Evolutionary conservation across 108 stramenopile species (phyloP).

Genomic region (Nannochloropsis oceanica): DNA sequence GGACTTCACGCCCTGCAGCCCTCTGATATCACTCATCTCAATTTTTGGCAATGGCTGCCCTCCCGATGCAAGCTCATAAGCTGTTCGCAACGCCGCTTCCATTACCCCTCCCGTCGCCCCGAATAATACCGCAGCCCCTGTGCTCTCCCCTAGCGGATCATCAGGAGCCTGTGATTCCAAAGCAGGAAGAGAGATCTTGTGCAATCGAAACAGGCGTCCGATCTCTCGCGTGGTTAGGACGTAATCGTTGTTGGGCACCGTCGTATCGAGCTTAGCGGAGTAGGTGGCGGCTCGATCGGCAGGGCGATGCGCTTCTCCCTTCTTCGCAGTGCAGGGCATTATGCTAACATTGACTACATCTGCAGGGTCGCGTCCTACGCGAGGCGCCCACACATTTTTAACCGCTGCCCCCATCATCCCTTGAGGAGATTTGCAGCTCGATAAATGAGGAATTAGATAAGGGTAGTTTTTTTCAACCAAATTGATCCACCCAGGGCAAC

Average conservation of each 20-base stretch:
- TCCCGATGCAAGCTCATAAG: conserved; percentile 1
- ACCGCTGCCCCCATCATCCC: conserved; percentile 24
- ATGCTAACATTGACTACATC: conserved; percentile 31
- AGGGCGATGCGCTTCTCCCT: conserved; percentile 41
- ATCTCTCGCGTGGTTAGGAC: conserved; percentile 42
- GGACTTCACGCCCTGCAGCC: conserved; percentile 1
- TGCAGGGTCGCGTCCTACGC: conserved; percentile 1
- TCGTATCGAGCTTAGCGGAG: neutral
- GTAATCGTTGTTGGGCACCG: conserved; percentile 29
- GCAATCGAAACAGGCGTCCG: conserved; percentile 25
- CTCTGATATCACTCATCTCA: neutral
- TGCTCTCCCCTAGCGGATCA: conserved; percentile 41
- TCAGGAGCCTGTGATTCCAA: conserved; percentile 15
- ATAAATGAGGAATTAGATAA: conserved; percentile 41
- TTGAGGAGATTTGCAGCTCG: conserved; percentile 36
- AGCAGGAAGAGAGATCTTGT: conserved; percentile 27
- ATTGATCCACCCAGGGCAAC: conserved; percentile 50
- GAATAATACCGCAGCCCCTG: conserved; percentile 44
- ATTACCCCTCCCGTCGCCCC: conserved; percentile 46
- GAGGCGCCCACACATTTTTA: neutral
- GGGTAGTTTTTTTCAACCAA: conserved; percentile 35
- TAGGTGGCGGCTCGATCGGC: conserved; percentile 16
- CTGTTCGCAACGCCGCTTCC: conserved; percentile 48
- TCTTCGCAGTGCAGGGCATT: conserved; percentile 46
- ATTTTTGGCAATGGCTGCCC: neutral